These are phyloP conservation scores for Eutrema japonicum DNA, from an alignment of 345 rosid genomes.

Conservation along the genomic window DNA sequence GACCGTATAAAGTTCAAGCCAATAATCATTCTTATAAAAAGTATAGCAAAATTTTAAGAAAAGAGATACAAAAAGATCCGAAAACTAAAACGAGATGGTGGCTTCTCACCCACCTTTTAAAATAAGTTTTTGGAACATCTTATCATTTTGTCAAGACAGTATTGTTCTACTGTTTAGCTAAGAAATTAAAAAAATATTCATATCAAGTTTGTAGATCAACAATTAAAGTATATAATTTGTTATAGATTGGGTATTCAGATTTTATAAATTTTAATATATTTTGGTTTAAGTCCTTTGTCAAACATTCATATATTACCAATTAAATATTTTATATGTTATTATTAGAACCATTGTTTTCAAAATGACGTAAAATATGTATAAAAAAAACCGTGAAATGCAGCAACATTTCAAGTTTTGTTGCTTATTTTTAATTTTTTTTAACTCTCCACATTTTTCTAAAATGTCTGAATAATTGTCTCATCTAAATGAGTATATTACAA, in stretches of 20 bases:
- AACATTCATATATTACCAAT: neutral
- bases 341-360: neutral
- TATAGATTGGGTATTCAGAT: neutral
- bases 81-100: slow-evolving; percentile 27
- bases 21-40: slow-evolving; percentile 19
- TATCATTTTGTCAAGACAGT: neutral
- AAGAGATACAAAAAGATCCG: neutral
- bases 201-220: neutral
- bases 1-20: slow-evolving; percentile 9
- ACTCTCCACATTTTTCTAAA: neutral
- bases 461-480: neutral
- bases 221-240: neutral
- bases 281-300: neutral
- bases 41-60: neutral
- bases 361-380: neutral
- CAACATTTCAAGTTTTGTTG: neutral
- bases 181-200: neutral
- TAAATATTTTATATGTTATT: too few relatives aligned
- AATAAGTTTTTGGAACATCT: neutral
- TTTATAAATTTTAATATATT: neutral
- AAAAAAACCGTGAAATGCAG: neutral
- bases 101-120: slow-evolving; percentile 30
- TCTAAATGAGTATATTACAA: too few relatives aligned
- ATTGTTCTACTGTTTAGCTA: neutral
- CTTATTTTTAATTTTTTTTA: neutral